Base-by-base conservation (phyloP, 2,329 filamentous ascomycete genomes). In the Magnaporthiopsis rhizophila region DNA sequence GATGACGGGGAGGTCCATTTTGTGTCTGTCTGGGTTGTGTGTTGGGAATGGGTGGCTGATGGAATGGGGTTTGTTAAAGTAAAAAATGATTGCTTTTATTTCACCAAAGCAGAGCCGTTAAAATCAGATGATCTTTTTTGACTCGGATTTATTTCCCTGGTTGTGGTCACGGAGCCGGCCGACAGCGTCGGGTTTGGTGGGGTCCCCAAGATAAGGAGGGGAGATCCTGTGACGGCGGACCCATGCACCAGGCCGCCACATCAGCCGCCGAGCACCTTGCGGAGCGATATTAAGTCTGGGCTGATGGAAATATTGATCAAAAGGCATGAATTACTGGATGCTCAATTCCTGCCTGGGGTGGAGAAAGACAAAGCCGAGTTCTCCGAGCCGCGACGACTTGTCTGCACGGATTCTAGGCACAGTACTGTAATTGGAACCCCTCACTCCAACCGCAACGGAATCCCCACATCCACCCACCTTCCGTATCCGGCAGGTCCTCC, bases 1-100 rank as follows among this genome's bases (percentile, higher is more conserved):
- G 71, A 86, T 76, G 70, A 87, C 75, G 62, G 84, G 84, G 62
- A 87, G 79, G 67, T 86, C 80, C 84, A 87, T 87, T 60, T 12
- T 60, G 11, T 0, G 9, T 11, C 9, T 28, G 34, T 26, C 26
- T 26, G 34, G 45, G 11, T 38, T 53, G 8, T n/a, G 18, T 8
- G 3, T 4, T 8, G 34, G 18, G 4, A 2, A 8, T 21, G 45
- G 45, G 7, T 4, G 21, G 45, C 1, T 3, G 18, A 15, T 21
- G n/a, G 21, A 53, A 53, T 4, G 1, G 45, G 7, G 21, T n/a
- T 53, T 53, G 45, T 53, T 6, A 8, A 36, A 12, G 34, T 8
- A 9, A 3, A 2, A 9, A 9, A 7, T 36, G 11, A 11, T 1
- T 21, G n/a, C 3, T 13, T 53, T 53, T 53, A n/a, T 53, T 53